Evolutionary conservation across 225 moss, liverwort and hornwort genomes (phyloP).

Genomic region (Pleurozium schreberi): DNA sequence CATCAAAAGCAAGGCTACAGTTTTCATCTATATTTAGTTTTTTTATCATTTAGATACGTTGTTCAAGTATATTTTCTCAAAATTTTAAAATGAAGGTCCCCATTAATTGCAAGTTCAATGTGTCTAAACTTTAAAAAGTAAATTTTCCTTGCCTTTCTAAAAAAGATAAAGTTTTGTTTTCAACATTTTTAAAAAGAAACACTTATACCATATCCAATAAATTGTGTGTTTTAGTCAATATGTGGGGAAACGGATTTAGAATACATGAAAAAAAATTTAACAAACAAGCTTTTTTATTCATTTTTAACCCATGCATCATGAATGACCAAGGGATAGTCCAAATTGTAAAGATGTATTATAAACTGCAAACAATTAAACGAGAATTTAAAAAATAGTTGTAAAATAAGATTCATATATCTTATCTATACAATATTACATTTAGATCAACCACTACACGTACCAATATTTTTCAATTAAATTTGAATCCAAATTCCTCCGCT

Average conservation of each 20-base stretch:
- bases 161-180: background rate
- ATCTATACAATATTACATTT: background rate
- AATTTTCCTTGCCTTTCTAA: accelerated
- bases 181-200: background rate
- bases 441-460: background rate
- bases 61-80: background rate
- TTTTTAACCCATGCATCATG: background rate
- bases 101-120: background rate
- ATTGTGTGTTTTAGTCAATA: background rate
- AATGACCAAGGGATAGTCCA: accelerated
- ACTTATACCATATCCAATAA: background rate
- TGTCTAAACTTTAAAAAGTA: too few species aligned
- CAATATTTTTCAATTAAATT: background rate
- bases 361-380: background rate
- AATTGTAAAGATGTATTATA: background rate
- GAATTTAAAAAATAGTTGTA: background rate
- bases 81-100: background rate
- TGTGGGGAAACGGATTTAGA: accelerated
- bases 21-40: background rate
- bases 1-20: background rate
- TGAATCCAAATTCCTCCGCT: background rate
- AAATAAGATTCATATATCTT: background rate
- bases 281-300: background rate
- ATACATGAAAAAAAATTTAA: background rate
- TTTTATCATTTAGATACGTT: background rate